Percentiles rank a stretch among this genome's conserved stretches.
Evolutionary conservation across 192 early-diverging fungal genomes (phyloP).

Genomic region (Gonapodya prolifera): DNA sequence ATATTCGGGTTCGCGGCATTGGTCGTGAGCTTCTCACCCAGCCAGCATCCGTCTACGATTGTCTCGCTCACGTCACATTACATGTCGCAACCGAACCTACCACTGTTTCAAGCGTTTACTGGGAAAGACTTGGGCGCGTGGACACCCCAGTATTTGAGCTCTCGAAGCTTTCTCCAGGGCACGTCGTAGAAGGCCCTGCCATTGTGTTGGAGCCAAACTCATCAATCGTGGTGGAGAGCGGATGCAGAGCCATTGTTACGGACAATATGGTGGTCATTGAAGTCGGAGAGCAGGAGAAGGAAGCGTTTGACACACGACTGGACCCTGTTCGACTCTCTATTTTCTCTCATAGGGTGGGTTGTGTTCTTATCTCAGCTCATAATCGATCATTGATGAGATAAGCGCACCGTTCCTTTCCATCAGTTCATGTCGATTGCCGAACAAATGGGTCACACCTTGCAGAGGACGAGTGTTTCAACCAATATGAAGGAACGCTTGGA

Average conservation of each 20-base stretch:
- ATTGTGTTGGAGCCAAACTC: conserved; percentile 83
- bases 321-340: conserved; percentile 87
- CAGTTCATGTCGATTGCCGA: conserved; percentile 93
- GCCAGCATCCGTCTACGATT: background rate
- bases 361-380: too few species aligned
- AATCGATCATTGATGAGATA: too few species aligned
- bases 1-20: conserved; percentile 79
- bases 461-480: conserved; percentile 89
- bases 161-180: conserved; percentile 44
- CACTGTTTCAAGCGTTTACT: conserved; percentile 47
- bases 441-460: conserved; percentile 89
- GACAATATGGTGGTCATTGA: conserved; percentile 17
- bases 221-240: conserved; percentile 76
- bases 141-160: conserved; percentile 63
- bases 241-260: conserved; percentile 61
- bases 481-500: conserved; percentile 98
- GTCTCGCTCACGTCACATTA: background rate
- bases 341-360: conserved; percentile 62
- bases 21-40: conserved; percentile 18
- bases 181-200: conserved; percentile 66
- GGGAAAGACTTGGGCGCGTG: conserved; percentile 47
- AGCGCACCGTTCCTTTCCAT: background rate
- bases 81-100: background rate
- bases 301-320: conserved; percentile 32
- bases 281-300: conserved; percentile 24